Conservation (phyloP, 2,329 filamentous ascomycete genomes). For the Aspergillus glaucus region DNA sequence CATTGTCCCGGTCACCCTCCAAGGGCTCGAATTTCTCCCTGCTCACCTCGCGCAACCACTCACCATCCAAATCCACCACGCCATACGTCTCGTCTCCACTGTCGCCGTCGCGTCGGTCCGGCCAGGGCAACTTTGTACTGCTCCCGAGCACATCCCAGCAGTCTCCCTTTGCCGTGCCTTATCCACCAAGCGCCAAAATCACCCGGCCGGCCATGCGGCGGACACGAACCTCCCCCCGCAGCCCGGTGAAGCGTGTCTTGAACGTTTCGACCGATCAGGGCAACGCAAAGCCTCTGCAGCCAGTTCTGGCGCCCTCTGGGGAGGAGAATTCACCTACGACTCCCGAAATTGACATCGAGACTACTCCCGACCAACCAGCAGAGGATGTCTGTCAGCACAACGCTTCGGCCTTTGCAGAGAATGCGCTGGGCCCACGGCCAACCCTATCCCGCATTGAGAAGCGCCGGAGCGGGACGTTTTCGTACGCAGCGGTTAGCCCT, state of each 20-base stretch:
- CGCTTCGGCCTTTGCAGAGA: constrained; percentile 18
- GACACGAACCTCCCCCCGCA: constrained; percentile 66
- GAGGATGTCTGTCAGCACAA: constrained; percentile 35
- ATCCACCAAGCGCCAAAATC: constrained; percentile 61
- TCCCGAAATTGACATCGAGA: constrained; percentile 21
- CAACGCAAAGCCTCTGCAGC: constrained; percentile 54
- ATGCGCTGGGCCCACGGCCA: constrained; percentile 27
- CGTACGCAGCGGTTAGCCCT: constrained; percentile 63
- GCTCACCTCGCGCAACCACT: constrained; percentile 43
- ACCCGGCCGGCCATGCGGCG: constrained; percentile 39
- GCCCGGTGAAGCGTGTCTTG: constrained; percentile 72
- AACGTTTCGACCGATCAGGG: constrained; percentile 64
- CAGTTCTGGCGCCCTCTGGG: constrained; percentile 42
- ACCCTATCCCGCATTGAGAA: constrained; percentile 44
- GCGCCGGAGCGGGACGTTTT: constrained; percentile 42
- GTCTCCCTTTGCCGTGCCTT: constrained; percentile 57
- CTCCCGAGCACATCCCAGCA: constrained; percentile 39
- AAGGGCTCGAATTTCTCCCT: constrained; percentile 67
- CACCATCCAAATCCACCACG: constrained; percentile 45
- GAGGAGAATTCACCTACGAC: constrained; percentile 40
- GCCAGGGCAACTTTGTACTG: constrained; percentile 49
- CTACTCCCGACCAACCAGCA: constrained; percentile 12
- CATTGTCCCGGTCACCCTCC: constrained; percentile 87
- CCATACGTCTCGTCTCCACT: constrained; percentile 48
- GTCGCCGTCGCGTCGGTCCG: constrained; percentile 52